A percentile compares a stretch with the other conserved stretches of the same genome.
Conservation (phyloP, 352 stramenopile species). For the Phytophthora fragariae region DNA sequence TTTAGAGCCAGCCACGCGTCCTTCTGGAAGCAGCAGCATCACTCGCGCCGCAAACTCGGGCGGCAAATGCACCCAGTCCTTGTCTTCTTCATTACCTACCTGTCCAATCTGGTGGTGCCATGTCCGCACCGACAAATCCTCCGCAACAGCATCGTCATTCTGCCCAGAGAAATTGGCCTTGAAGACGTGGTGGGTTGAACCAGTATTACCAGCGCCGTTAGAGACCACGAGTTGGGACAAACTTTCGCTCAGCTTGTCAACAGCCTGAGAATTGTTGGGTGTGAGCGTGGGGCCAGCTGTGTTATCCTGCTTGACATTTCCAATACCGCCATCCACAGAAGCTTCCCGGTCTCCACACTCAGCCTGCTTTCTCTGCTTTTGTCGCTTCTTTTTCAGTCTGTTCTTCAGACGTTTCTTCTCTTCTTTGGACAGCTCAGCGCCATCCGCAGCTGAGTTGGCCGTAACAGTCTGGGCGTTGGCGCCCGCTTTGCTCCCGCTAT, state of each 20-base stretch:
- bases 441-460: slow-evolving; percentile 6
- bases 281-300: slow-evolving; percentile 29
- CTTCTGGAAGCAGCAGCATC: slow-evolving; percentile 71
- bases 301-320: slow-evolving; percentile 34
- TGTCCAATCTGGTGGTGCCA: slow-evolving; percentile 39
- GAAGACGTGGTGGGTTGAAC: slow-evolving; percentile 24
- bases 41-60: slow-evolving; percentile 76
- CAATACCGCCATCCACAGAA: slow-evolving; percentile 10
- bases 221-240: slow-evolving; percentile 36
- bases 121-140: slow-evolving; percentile 12
- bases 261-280: slow-evolving; percentile 1
- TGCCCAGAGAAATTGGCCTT: slow-evolving; percentile 38
- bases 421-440: slow-evolving; percentile 66
- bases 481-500: slow-evolving; percentile 5
- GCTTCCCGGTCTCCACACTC: slow-evolving; percentile 12
- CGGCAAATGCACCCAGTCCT: slow-evolving; percentile 73
- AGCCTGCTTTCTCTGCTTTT: slow-evolving; percentile 87
- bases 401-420: slow-evolving; percentile 96
- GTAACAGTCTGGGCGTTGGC: slow-evolving; percentile 5
- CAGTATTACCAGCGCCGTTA: neutral
- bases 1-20: slow-evolving; percentile 57
- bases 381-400: slow-evolving; percentile 94
- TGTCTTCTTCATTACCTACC: slow-evolving; percentile 49
- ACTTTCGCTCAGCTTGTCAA: slow-evolving; percentile 30
- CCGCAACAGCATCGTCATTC: neutral